A percentile compares a stretch with the other conserved stretches of the same genome.
phyloP scores from a whole-genome alignment of 345 rosid species.

The Ceriops tagal region DNA sequence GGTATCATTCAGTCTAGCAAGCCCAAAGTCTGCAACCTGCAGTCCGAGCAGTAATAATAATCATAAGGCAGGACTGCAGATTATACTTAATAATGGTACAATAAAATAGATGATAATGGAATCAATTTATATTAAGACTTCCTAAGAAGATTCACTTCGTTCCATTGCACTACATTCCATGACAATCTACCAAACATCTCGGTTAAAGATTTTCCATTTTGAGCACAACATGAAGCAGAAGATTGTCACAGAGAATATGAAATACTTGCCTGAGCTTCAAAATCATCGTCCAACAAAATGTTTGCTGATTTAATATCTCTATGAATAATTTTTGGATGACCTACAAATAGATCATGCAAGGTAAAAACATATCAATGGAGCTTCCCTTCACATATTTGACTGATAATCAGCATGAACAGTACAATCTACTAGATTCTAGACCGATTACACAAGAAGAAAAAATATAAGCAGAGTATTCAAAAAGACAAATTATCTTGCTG shows the following conservation, averaged over 20 bases:
- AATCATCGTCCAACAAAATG: conserved; percentile 69
- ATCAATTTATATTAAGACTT: too few relatives aligned
- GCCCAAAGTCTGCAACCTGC: conserved; percentile 96
- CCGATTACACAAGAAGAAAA: too few relatives aligned
- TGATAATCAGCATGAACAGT: background rate
- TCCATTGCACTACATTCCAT: too few relatives aligned
- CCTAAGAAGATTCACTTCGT: too few relatives aligned
- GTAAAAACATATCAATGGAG: background rate
- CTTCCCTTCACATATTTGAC: background rate
- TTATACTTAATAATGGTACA: too few relatives aligned
- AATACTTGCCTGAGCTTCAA: conserved; percentile 72
- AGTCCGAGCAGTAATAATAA: too few relatives aligned
- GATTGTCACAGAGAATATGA: background rate
- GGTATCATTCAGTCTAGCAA: conserved; percentile 80
- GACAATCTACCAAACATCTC: too few relatives aligned
- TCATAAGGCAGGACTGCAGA: too few relatives aligned
- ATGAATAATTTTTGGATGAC: conserved; percentile 92
- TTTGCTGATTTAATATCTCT: conserved; percentile 93
- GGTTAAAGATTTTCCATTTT: conserved; percentile 14
- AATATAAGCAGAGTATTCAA: too few relatives aligned
- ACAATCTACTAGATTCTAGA: too few relatives aligned
- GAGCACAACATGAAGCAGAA: conserved; percentile 5
- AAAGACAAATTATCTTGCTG: background rate
- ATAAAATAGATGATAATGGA: too few relatives aligned
- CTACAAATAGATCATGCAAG: conserved; percentile 32